phyloP scores from a whole-genome alignment of 495 filamentous ascomycete species.

The Penicillium crystallinum region DNA sequence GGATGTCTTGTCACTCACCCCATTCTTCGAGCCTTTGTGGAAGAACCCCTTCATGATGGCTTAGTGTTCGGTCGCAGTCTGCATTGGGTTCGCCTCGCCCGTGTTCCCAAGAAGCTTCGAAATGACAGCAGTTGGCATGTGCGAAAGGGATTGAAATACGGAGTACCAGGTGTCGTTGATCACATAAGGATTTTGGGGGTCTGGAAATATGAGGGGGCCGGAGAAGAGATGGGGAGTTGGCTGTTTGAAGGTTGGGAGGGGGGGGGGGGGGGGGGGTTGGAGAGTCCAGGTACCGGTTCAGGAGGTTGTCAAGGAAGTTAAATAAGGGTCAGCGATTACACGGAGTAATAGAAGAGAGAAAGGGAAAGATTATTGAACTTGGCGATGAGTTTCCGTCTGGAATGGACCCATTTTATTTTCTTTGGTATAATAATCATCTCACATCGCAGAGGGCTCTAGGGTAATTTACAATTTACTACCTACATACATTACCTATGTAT shows the following conservation, averaged over 20 bases:
- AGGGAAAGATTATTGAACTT: background rate
- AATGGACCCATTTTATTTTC: slow-evolving; percentile 6
- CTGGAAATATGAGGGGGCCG: slow-evolving; percentile 1
- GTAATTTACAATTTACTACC: too few relatives aligned
- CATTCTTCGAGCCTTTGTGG: slow-evolving; percentile 36
- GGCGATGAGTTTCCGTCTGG: background rate
- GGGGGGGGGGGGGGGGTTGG: background rate
- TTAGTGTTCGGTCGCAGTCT: slow-evolving; percentile 20
- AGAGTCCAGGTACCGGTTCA: background rate
- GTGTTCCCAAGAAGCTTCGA: slow-evolving; percentile 9
- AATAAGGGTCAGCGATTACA: background rate
- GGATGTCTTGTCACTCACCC: slow-evolving; percentile 26
- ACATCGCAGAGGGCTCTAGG: too few relatives aligned
- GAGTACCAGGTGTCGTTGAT: background rate
- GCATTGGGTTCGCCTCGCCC: slow-evolving; percentile 21
- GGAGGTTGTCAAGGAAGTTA: background rate
- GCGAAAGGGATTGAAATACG: background rate
- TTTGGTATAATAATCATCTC: background rate
- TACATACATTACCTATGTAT: too few relatives aligned
- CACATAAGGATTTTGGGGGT: slow-evolving; percentile 6
- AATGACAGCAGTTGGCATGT: background rate
- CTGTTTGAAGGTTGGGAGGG: background rate
- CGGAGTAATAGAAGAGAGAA: background rate
- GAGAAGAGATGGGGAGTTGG: background rate
- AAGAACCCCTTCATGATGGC: slow-evolving; percentile 43